Conservation (phyloP, 2,329 filamentous ascomycete genomes). For the Stemphylium lycopersici region DNA sequence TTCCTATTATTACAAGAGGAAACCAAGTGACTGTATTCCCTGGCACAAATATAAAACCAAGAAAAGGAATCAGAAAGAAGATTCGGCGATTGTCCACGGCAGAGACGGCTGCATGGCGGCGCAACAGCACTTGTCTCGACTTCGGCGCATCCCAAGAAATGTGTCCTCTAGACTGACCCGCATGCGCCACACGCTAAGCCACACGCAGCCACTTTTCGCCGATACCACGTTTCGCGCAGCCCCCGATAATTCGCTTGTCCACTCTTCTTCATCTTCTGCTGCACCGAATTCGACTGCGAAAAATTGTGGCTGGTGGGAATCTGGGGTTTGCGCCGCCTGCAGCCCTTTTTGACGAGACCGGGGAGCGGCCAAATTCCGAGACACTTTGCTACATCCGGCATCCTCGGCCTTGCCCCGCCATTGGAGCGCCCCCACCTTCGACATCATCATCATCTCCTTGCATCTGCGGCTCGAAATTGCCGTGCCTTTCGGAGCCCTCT, state of each 20-base stretch:
- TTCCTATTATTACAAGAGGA: not conserved
- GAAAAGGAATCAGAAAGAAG: conserved; percentile 9
- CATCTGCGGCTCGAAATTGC: conserved; percentile 4
- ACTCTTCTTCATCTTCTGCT: not conserved
- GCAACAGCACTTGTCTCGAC: conserved; percentile 16
- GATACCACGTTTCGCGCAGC: conserved; percentile 5
- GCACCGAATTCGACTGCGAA: not conserved
- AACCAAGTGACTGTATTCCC: conserved; percentile 7
- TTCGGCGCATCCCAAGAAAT: conserved; percentile 16
- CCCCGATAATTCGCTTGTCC: not conserved
- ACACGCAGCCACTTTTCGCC: conserved; percentile 12
- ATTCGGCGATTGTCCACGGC: conserved; percentile 10
- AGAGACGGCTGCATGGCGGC: conserved; percentile 13
- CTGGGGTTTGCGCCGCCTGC: not conserved
- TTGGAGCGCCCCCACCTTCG: conserved; percentile 7
- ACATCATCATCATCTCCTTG: conserved; percentile 11
- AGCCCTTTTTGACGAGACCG: not conserved
- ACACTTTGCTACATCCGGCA: not conserved
- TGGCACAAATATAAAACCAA: not conserved
- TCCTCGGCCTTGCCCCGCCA: conserved; percentile 3
- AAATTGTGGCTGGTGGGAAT: not conserved
- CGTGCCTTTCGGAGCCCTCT: not conserved
- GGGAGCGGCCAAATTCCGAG: conserved; percentile 6
- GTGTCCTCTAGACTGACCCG: conserved; percentile 18
- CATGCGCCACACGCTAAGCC: conserved; percentile 17